Conservation (phyloP, 2,329 filamentous ascomycete genomes). For the Phyllosticta capitalensis region DNA sequence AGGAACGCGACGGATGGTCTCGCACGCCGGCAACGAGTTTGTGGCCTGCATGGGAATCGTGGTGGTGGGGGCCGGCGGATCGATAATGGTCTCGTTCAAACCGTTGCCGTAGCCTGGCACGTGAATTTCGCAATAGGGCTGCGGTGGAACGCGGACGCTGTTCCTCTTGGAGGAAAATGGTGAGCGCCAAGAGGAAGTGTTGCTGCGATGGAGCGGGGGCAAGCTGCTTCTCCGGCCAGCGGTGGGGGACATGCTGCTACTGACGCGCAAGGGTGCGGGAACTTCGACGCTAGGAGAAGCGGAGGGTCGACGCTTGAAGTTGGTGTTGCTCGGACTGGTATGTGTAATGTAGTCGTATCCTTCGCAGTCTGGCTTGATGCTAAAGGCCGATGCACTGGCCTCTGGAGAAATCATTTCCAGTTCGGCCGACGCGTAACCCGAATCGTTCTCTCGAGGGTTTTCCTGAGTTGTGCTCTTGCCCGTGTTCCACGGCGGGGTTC, state of each 20-base stretch:
- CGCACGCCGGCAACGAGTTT: not conserved
- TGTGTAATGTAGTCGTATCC: slow-evolving; percentile 30
- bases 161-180: slow-evolving; percentile 20
- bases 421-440: slow-evolving; percentile 11
- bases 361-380: slow-evolving; percentile 32
- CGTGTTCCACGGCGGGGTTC: slow-evolving; percentile 31
- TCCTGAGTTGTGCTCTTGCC: not conserved
- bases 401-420: not conserved
- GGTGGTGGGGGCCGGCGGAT: not conserved
- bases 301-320: slow-evolving; percentile 18
- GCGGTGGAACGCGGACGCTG: slow-evolving; percentile 19
- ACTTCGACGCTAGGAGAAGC: slow-evolving; percentile 17
- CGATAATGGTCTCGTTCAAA: slow-evolving; percentile 17
- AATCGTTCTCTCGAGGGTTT: slow-evolving; percentile 1
- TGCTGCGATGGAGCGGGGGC: slow-evolving; percentile 13
- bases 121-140: slow-evolving; percentile 28
- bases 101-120: slow-evolving; percentile 32
- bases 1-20: not conserved
- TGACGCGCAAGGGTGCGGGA: slow-evolving; percentile 20
- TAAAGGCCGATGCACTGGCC: not conserved
- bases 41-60: not conserved
- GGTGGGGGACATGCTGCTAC: not conserved
- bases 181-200: slow-evolving; percentile 27
- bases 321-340: slow-evolving; percentile 10
- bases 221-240: slow-evolving; percentile 13